Base-by-base conservation (phyloP, 2,329 filamentous ascomycete genomes). In the Furcasterigmium furcatum region DNA sequence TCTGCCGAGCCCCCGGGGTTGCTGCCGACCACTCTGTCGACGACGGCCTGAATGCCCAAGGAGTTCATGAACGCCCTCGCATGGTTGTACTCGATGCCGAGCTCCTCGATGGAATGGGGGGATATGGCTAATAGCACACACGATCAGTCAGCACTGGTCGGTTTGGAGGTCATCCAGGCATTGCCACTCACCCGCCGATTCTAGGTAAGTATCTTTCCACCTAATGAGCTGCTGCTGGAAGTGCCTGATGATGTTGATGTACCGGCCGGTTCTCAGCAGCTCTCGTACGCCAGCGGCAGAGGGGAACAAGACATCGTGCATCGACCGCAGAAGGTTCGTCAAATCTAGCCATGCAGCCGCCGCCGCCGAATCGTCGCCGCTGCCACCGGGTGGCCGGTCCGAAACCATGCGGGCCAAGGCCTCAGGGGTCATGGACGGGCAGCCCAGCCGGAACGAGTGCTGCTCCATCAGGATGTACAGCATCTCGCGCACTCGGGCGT, bases 31-130 rank as follows among this genome's bases (percentile, higher is more conserved):
- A 69, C 71, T n/a, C 75, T 71, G 47, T 80, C 76, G 4, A 79
- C 74, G 4, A 80, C 71, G 3, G 77, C 77, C 56, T 80, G 77
- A 59, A 80, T 74, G 3, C 75, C 76, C 6, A 80, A 66, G 0
- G 67, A 70, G 39, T 72, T 72, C 32, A 66, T 67, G 44, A 69
- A 71, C 14, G 69, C 65, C 2, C 66, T 56, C 2, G 68, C 61
- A 40, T 70, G 70, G 25, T 71, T 64, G 39, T 68, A 80, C 47
- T 80, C 77, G 14, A 80, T 77, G 13, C 71, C 71, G 1, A 80
- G 62, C 49, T 74, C 71, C 42, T 24, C 39, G 13, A 39, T 46
- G 10, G n/a, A 46, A n/a, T 18, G 38, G n/a, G 32, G 5, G n/a
- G 8, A 10, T 9, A 36, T 20, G 18, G n/a, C 4, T 27, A 12